Evolutionary conservation across 2,329 filamentous ascomycete species (phyloP).

Genomic region (Claviceps monticola): DNA sequence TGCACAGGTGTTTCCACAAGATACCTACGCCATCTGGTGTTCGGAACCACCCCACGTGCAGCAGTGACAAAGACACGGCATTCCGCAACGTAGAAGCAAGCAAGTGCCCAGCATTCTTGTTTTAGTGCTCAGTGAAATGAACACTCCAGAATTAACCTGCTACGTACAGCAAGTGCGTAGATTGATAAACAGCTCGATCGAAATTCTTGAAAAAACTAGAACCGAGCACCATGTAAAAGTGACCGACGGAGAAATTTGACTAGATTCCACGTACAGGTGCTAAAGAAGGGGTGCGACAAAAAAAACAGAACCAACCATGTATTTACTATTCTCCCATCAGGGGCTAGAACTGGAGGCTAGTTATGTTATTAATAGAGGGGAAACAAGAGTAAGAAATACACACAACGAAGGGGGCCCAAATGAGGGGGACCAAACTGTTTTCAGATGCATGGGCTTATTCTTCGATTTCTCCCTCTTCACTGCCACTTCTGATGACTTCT

Average conservation of each 20-base stretch:
- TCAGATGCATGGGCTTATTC: slow-evolving; percentile 25
- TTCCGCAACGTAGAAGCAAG: no score
- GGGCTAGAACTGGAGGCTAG: slow-evolving; percentile 4
- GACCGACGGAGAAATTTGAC: no score
- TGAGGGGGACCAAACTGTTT: background rate
- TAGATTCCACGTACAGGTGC: no score
- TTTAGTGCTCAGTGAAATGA: no score
- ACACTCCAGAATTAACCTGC: no score
- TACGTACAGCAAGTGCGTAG: background rate
- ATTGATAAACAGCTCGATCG: background rate
- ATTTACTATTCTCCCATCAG: background rate
- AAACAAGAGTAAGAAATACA: background rate
- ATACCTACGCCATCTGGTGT: no score
- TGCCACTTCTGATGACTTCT: slow-evolving; percentile 52
- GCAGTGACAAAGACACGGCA: no score
- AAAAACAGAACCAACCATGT: background rate
- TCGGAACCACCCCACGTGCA: no score
- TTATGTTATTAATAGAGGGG: background rate
- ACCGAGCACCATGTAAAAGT: background rate
- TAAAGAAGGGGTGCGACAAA: background rate
- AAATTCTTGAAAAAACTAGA: background rate
- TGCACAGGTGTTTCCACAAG: no score
- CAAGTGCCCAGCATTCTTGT: no score
- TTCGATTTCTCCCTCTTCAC: slow-evolving; percentile 97
- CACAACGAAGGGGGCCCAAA: background rate